Evolutionary conservation across 2,329 filamentous ascomycete species (phyloP), one percentile per base, ranked within the genome.

Genomic region (Tolypocladium pustulatum): DNA sequence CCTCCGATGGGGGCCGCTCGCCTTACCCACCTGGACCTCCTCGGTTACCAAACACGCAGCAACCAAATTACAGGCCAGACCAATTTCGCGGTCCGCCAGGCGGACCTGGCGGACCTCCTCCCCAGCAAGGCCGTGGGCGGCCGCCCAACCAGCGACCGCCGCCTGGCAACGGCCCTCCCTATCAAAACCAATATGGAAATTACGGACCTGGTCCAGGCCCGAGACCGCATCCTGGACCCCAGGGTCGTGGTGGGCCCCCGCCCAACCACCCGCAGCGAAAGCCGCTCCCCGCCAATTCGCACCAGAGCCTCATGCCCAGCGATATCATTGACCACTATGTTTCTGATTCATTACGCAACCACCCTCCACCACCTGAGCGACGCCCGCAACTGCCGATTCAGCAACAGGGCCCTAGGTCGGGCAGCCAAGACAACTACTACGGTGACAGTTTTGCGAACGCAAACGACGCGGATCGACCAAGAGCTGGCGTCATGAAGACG

Each of bases 401-500:
- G 20, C 63, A 65, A n/a, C 64, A 66, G 38, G 63, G 64, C 13
- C 64, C 64, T 8, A 60, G 57, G 2, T 53, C 49, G 15, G 34
- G 73, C 2, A 70, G 60, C 59, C 68, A 69, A n/a, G 81, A 77
- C 63, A 81, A 73, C 61, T 66, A 77, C 49, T 79, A 83, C 60
- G 87, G 89, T 60, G 86, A 89, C 61, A 78, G 81, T 38, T 84
- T 83, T 54, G 36, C 54, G 58, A 27, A 55, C 37, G 13, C 87
- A 86, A 9, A 82, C 82, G 6, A 78, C 79, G 15, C 46, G 10
- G 86, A 90, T 59, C 83, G 82, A 60, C 88, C 89, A 20, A 82
- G 93, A 62, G 88, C 89, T 62, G 92, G 92, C 55, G 85, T 92
- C 8, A 77, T 93, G 69, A 91, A 88, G 69, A 91, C 88, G 1